Evolutionary conservation across 1,284 basidiomycete genomes (phyloP), one percentile per base, ranked within the genome.

Genomic region (Tilletia caries): DNA sequence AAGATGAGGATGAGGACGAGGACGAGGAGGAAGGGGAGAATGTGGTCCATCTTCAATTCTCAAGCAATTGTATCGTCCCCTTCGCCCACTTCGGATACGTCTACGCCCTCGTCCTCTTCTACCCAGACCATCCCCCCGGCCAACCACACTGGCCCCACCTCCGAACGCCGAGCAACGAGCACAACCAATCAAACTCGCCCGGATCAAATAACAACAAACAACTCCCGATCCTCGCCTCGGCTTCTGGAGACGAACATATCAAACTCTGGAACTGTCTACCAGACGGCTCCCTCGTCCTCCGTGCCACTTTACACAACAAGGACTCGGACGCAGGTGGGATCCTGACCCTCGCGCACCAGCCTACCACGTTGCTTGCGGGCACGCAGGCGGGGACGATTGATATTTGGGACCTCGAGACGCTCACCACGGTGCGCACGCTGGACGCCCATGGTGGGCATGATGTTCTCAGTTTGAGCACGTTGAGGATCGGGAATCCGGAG

Each of bases 51-150:
- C 54, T 48, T 12, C 46, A 67, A 33, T 58, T 37, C 50, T 64
- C 62, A 29, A 43, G 62, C 33, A 37, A 33, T 12, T 76, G 73
- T n/a, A 72, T 74, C 1, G 69, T 79, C 0, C 70, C 91, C 75
- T 91, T 91, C 1, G 95, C 94, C 1, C 95, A 98, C 83, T 93
- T 89, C 83, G 95, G 95, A 12, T 98, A 98, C 81, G 88, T 97
- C 18, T 97, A 97, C 81, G 92, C 91, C 75, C 89, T 97, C 86
- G 85, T 88, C 0, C 80, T 90, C 8, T 87, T 87, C 23, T 84
- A 84, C 34, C 41, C 65, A n/a, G 43, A 32, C 29, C 41, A 66
- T 15, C 48, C 48, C n/a, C 27, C 15, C 37, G 20, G 18, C 44
- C 81, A 79, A 12, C 78, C 84, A 64, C 84, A 84, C 67, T 84